Base-by-base conservation (phyloP, 768 basidiomycete species). In the Suillus paluster region DNA sequence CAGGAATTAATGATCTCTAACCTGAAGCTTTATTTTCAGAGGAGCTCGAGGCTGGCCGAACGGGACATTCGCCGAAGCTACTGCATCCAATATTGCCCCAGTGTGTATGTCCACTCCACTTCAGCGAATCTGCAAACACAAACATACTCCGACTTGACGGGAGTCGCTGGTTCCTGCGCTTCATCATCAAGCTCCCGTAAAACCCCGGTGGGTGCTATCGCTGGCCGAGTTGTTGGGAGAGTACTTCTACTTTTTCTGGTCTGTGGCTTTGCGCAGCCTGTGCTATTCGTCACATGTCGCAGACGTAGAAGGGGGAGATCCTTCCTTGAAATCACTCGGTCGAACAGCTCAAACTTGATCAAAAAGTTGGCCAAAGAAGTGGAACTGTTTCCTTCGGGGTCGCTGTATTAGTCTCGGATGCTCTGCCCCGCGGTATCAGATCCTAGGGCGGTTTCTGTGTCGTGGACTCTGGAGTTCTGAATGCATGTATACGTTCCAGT, bases 391-490 rank as follows among this genome's bases (percentile, higher is more conserved):
- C 41, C 60, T 21, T 42, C 53, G 9, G 79, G 74, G 80, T 84
- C 75, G 72, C 77, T 38, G 76, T 84, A 5, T 67, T 83, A 49
- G 76, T 84, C 53, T 80, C 83, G 5, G 83, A 84, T 70, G 81
- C 83, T 5, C 83, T 83, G 23, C 81, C 82, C 5, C 83, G 84
- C 69, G 83, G 83, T 17, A 78, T 83, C 52, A 79, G 81, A 54
- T 63, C 49, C 42, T 44, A 49, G 59, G 64, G 57, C 15, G 81
- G 81, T 64, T 75, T 76, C 48, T 81, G 52, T 19, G 11, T 19
- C 15, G 11, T 36, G 27, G 36, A 33, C 15, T 7, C 15, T 5
- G 11, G 14, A 36, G 10, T 27, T 59, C 17, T 54, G 21, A 34
- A 23, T 38, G 15, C 8, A 23, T 50, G 33, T 11, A 48, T 25